Evolutionary conservation across 208 protist species (phyloP), one percentile per base, ranked within the genome.

Genomic region (Crithidia bombi): DNA sequence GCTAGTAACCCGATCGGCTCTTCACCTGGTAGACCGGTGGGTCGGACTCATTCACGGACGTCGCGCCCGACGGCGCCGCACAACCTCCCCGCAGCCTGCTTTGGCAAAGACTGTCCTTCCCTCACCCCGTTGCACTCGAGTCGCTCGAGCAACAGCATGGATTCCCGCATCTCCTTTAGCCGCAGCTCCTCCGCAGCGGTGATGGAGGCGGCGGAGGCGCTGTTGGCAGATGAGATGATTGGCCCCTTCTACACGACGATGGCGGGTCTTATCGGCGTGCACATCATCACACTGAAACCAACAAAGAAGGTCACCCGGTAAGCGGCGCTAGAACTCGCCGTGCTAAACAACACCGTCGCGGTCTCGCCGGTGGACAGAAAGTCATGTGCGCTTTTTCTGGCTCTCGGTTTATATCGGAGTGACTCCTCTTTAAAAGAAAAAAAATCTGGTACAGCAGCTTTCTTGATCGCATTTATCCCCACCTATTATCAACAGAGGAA

Each of bases 191-290:
- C 68, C n/a, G 59, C 69, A 38, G 57, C 44, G 3, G 32, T 72
- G 3, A 44, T 57, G 39, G 79, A 80, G 39, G 54, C 69, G 51
- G 65, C 75, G 11, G 79, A 84, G 14, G 39, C 67, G n/a, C 44
- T 84, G 32, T 56, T 90, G 55, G 61, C 68, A 28, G 81, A 87
- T 69, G 81, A 71, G 26, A 82, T 87, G 82, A 82, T 94, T 50
- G 89, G 89, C 2, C 65, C 82, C 1, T 92, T 90, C 58, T 89
- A 87, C 55, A 79, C 78, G 2, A 73, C 70, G 10, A 83, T 90
- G 81, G 85, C 79, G 5, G 89, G 86, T 7, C 77, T 90, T 21
- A 80, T 94, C 28, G 89, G 86, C 11, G 80, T 94, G 51, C 86
- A 94, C 50, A 65, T 94, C 30, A 69, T 81, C 62, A 81, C 75